Conservation (phyloP, 1,284 basidiomycete species). For the Rhodofomes roseus region DNA sequence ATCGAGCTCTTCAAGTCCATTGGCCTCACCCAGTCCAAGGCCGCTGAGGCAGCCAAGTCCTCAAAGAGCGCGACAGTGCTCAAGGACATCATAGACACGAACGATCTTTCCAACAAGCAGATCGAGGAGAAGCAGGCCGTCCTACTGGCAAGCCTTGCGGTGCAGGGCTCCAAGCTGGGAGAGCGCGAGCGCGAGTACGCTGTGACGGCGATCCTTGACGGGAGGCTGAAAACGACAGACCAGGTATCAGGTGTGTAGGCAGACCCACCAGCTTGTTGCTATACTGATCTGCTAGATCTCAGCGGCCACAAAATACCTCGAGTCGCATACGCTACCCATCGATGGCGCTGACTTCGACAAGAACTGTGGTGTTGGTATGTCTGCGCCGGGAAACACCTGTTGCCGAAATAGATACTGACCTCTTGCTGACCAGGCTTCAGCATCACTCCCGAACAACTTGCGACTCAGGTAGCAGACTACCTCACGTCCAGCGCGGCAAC, state of each 20-base stretch:
- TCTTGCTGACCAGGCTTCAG: constrained; percentile 59
- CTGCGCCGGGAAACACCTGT: too few species aligned
- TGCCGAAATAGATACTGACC: too few species aligned
- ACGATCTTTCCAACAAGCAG: constrained; percentile 43
- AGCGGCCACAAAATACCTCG: constrained; percentile 83
- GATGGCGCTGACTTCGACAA: constrained; percentile 77
- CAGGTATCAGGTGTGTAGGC: constrained; percentile 74
- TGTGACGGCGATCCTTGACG: constrained; percentile 66
- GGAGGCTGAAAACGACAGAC: constrained; percentile 77
- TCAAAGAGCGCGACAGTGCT: constrained; percentile 73
- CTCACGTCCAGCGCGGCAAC: constrained; percentile 50
- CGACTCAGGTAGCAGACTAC: constrained; percentile 59
- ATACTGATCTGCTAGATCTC: constrained; percentile 3
- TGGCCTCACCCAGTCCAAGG: constrained; percentile 76
- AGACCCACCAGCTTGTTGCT: too few species aligned
- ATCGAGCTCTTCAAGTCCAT: constrained; percentile 76
- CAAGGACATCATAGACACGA: constrained; percentile 65
- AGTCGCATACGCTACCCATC: constrained; percentile 56
- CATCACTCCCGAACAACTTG: constrained; percentile 71
- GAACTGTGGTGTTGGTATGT: constrained; percentile 86
- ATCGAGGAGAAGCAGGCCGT: constrained; percentile 83
- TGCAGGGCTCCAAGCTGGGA: constrained; percentile 57
- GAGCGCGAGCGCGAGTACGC: constrained; percentile 64
- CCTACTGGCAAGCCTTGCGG: constrained; percentile 68
- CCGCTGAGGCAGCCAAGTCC: constrained; percentile 80